These are phyloP conservation scores for Entomortierella parvispora DNA, from an alignment of 192 early-diverging fungal species.

Conservation along the genomic window DNA sequence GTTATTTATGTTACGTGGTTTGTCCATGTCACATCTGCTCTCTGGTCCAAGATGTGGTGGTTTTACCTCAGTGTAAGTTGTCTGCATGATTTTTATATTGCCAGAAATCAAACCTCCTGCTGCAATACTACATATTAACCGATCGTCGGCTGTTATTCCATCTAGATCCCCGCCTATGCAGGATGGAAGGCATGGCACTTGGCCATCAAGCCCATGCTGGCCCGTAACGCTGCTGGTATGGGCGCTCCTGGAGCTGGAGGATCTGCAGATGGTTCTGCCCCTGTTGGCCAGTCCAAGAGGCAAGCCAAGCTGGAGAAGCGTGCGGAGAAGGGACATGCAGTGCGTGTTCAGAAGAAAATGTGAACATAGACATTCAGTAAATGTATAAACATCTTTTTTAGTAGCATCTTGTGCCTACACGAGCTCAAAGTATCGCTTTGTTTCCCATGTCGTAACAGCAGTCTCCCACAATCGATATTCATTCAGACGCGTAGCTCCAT, in stretches of 20 bases:
- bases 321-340: slow-evolving; percentile 54
- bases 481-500: slow-evolving; percentile 73
- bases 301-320: slow-evolving; percentile 63
- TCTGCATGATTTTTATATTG: neutral
- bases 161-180: slow-evolving; percentile 67
- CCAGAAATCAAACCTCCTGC: neutral
- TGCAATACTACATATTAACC: neutral
- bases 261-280: slow-evolving; percentile 14
- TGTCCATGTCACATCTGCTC: slow-evolving; percentile 71
- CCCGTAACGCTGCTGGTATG: slow-evolving; percentile 13
- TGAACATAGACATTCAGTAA: too few species aligned
- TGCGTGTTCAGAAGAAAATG: slow-evolving; percentile 19
- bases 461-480: slow-evolving; percentile 80
- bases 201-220: slow-evolving; percentile 55
- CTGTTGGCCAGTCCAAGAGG: slow-evolving; percentile 57
- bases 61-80: slow-evolving; percentile 57
- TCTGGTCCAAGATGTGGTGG: slow-evolving; percentile 67
- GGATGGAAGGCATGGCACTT: slow-evolving; percentile 61
- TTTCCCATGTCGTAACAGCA: slow-evolving; percentile 81
- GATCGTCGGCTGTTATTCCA: neutral
- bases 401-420: too few species aligned
- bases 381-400: too few species aligned
- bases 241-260: slow-evolving; percentile 1
- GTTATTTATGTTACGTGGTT: slow-evolving; percentile 88
- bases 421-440: slow-evolving; percentile 71